Percentiles rank a stretch among this genome's conserved stretches.
Conservation (phyloP, 2,329 filamentous ascomycete species). For the Boeremia lycopersici region DNA sequence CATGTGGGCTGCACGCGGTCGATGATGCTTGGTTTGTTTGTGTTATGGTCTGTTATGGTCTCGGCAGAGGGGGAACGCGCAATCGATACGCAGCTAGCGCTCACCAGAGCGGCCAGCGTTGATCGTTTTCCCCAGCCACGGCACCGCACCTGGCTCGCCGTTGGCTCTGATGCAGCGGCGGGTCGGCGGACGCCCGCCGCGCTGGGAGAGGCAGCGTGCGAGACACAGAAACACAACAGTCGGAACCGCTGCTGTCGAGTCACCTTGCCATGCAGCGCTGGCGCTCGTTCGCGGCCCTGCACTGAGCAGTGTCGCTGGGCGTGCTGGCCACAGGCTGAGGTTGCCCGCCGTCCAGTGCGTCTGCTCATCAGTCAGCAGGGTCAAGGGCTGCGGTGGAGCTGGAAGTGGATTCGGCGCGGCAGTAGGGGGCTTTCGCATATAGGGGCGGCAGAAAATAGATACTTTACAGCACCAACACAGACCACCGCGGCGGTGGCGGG, state of each 20-base stretch:
- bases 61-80: conserved; percentile 19
- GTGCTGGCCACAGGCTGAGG: conserved; percentile 3
- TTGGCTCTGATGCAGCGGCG: conserved; percentile 16
- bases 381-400: conserved; percentile 16
- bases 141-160: conserved; percentile 1
- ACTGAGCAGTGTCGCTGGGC: background rate
- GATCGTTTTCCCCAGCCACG: conserved; percentile 11
- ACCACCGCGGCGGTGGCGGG: conserved; percentile 21
- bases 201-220: conserved; percentile 7
- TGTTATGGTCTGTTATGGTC: conserved; percentile 8
- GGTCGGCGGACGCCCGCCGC: conserved; percentile 10
- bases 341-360: conserved; percentile 3
- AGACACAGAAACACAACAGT: conserved; percentile 1
- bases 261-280: conserved; percentile 7
- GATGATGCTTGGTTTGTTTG: conserved; percentile 1
- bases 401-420: conserved; percentile 12
- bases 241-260: conserved; percentile 8
- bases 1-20: background rate
- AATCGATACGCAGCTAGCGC: conserved; percentile 30
- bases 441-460: conserved; percentile 17
- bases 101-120: background rate
- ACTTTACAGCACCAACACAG: conserved; percentile 26
- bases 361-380: conserved; percentile 12
- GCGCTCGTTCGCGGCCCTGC: background rate
- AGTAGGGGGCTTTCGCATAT: conserved; percentile 9